Conservation (phyloP, 331 rosid species). For the Quercus tomentella region DNA sequence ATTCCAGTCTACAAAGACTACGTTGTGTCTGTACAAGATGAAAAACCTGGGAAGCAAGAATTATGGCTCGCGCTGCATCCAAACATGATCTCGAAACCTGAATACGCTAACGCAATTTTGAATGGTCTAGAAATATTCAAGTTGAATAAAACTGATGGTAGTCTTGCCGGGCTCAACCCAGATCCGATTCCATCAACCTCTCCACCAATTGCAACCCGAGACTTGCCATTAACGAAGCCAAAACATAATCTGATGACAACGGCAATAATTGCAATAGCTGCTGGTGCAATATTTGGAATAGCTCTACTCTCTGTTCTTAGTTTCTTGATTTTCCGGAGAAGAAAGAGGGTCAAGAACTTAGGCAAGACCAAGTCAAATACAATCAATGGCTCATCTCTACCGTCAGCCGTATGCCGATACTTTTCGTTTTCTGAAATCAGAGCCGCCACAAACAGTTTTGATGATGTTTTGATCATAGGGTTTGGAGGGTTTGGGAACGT, state of each 20-base stretch:
- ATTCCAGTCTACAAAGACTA: neutral
- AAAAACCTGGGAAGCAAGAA: neutral
- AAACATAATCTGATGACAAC: too few species aligned
- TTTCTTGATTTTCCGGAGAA: neutral
- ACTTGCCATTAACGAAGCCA: too few species aligned
- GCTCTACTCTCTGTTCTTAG: neutral
- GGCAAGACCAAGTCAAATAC: constrained; percentile 24
- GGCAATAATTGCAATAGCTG: too few species aligned
- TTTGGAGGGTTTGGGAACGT: constrained; percentile 60
- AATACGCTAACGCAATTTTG: neutral
- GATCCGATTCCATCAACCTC: constrained; percentile 4
- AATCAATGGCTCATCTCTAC: constrained; percentile 21
- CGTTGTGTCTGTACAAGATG: neutral
- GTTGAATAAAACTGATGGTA: neutral
- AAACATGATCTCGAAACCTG: neutral
- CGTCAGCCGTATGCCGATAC: constrained; percentile 33
- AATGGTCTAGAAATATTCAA: neutral
- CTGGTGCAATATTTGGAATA: neutral
- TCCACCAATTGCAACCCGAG: too few species aligned
- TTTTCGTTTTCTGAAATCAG: constrained; percentile 33
- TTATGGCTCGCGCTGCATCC: neutral
- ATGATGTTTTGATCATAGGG: constrained; percentile 32
- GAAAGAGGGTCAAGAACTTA: neutral
- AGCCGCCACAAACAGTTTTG: constrained; percentile 45
- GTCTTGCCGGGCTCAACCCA: constrained; percentile 57